These are phyloP conservation scores for Collariella sp. DNA, from an alignment of 495 filamentous ascomycete genomes.

Conservation along the genomic window DNA sequence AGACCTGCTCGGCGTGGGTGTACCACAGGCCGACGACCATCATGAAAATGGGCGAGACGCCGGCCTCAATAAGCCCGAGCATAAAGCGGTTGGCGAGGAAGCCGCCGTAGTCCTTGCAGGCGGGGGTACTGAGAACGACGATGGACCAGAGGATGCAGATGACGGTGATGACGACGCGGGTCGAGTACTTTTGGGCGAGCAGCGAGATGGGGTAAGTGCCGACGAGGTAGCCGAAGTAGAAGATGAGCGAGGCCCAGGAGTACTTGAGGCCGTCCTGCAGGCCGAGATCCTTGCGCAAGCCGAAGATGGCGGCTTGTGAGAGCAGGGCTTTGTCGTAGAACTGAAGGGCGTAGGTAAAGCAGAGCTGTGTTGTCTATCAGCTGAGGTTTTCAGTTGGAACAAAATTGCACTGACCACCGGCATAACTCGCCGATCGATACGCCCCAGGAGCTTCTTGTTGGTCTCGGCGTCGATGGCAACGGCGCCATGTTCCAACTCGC, in stretches of 20 bases:
- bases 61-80: conserved; percentile 3
- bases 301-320: conserved; percentile 7
- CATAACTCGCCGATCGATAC: conserved; percentile 4
- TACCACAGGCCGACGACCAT: conserved; percentile 8
- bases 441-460: conserved; percentile 3
- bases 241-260: conserved; percentile 8
- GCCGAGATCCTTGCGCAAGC: conserved; percentile 4
- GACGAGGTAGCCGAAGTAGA: conserved; percentile 7
- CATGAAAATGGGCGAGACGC: conserved; percentile 9
- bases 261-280: conserved; percentile 4
- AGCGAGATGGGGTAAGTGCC: conserved; percentile 7
- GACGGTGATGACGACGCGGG: conserved; percentile 5
- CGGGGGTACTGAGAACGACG: conserved; percentile 1
- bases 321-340: conserved; percentile 9
- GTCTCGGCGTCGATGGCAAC: background rate
- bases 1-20: conserved; percentile 2
- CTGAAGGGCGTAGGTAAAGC: conserved; percentile 8
- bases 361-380: background rate
- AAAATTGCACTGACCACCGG: background rate
- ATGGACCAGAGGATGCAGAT: conserved; percentile 7
- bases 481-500: background rate
- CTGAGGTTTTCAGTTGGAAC: background rate
- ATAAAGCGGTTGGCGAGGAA: conserved; percentile 8
- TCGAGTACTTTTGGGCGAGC: conserved; percentile 3
- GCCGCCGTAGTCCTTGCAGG: conserved; percentile 1